Conservation (phyloP, 441 rosid genomes). For the Rhodomyrtus psidioides region DNA sequence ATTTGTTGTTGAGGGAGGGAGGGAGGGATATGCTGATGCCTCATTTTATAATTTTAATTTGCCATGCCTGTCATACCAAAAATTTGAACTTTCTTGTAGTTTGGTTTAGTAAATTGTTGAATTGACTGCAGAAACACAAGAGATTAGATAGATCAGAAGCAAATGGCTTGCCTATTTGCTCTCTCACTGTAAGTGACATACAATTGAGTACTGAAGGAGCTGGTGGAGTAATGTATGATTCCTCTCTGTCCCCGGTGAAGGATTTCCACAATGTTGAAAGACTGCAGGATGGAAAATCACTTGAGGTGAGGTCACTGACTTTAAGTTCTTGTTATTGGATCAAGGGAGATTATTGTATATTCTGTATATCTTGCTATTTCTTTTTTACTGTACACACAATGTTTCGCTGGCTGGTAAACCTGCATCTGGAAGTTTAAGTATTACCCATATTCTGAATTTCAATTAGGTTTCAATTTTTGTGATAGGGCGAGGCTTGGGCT, state of each 20-base stretch:
- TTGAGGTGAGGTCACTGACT: slow-evolving; percentile 41
- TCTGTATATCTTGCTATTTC: not conserved
- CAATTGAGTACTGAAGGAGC: slow-evolving; percentile 38
- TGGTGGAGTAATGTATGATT: slow-evolving; percentile 36
- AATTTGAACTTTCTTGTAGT: not conserved
- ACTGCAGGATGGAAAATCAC: slow-evolving; percentile 37
- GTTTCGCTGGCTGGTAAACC: not conserved
- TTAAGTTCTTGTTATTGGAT: not conserved
- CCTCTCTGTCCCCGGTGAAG: slow-evolving; percentile 59
- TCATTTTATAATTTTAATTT: not conserved
- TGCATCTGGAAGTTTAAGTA: not conserved
- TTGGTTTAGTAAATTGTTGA: slow-evolving; percentile 3
- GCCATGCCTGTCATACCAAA: not conserved
- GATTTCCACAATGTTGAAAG: slow-evolving; percentile 77
- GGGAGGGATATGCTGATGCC: not conserved
- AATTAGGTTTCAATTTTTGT: not conserved
- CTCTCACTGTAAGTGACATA: slow-evolving; percentile 38
- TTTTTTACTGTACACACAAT: not conserved
- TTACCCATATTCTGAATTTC: not conserved
- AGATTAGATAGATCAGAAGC: slow-evolving; percentile 30
- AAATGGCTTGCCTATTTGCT: slow-evolving; percentile 18
- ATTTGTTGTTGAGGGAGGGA: not conserved
- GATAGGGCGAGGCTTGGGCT: not conserved
- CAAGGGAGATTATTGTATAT: not conserved
- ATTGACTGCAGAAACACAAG: slow-evolving; percentile 46